A percentile compares a stretch with the other conserved stretches of the same genome.
Conservation (phyloP, 208 protist species). For the Herpetomonas samuelpessoai region DNA sequence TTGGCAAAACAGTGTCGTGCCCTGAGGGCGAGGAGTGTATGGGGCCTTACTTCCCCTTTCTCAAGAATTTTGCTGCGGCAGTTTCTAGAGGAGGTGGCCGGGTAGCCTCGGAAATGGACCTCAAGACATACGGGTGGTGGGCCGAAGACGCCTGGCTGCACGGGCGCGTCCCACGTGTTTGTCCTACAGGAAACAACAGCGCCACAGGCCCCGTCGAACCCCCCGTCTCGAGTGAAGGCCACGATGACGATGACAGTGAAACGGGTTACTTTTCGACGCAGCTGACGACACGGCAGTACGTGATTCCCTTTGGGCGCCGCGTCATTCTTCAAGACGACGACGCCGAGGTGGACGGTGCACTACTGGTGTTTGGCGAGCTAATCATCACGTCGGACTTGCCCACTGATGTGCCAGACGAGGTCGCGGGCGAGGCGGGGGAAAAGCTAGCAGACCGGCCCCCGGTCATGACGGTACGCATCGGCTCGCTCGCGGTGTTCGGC, state of each 20-base stretch:
- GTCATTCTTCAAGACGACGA: constrained; percentile 19
- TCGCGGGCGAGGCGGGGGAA: not conserved
- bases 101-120: too few species aligned
- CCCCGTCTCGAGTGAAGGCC: constrained; percentile 4
- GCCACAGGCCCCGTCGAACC: too few species aligned
- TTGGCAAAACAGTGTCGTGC: not conserved
- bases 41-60: constrained; percentile 17
- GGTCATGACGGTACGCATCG: constrained; percentile 7
- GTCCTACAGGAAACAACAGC: too few species aligned
- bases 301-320: constrained; percentile 23
- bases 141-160: constrained; percentile 21
- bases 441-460: not conserved
- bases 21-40: constrained; percentile 10
- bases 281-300: constrained; percentile 12
- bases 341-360: constrained; percentile 19
- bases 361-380: constrained; percentile 35
- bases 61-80: constrained; percentile 1
- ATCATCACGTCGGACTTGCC: constrained; percentile 2
- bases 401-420: not conserved
- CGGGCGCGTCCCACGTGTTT: constrained; percentile 18
- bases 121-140: constrained; percentile 18
- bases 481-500: constrained; percentile 32
- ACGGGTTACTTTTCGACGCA: not conserved
- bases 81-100: not conserved
- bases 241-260: not conserved